Evolutionary conservation across 1,284 basidiomycete genomes (phyloP).

Genomic region (Apiotrichum montevideense): DNA sequence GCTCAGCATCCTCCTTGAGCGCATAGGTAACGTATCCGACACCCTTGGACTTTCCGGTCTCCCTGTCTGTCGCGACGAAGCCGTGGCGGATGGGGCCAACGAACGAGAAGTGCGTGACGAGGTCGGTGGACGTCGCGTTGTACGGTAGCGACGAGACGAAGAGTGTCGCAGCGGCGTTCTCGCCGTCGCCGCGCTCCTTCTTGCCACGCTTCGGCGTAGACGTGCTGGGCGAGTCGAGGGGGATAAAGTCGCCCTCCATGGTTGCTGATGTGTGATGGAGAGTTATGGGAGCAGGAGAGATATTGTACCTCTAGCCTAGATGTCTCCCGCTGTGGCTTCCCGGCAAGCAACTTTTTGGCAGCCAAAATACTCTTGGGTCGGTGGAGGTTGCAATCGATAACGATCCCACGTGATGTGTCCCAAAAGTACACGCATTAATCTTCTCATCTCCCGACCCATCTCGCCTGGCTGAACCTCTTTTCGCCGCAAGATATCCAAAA

Average conservation of each 20-base stretch:
- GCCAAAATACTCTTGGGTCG: not conserved
- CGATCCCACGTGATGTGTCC: not conserved
- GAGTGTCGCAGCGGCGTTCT: conserved; percentile 27
- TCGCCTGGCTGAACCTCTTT: too few species aligned
- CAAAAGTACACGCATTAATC: not conserved
- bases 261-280: not conserved
- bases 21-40: conserved; percentile 98
- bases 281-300: not conserved
- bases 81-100: conserved; percentile 89
- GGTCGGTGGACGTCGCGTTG: conserved; percentile 79
- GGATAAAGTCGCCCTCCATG: conserved; percentile 38
- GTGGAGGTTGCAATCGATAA: conserved; percentile 9
- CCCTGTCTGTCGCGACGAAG: conserved; percentile 72
- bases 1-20: conserved; percentile 78
- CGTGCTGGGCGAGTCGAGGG: conserved; percentile 17
- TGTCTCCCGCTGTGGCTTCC: too few species aligned
- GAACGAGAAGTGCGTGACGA: conserved; percentile 89
- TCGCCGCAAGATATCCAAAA: conserved; percentile 5
- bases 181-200: not conserved
- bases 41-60: conserved; percentile 80
- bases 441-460: not conserved
- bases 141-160: conserved; percentile 62
- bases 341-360: not conserved
- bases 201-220: not conserved
- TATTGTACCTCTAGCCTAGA: too few species aligned